Percentiles rank a stretch among this genome's conserved stretches.
phyloP scores from a whole-genome alignment of 2,329 filamentous ascomycete species.

The Fusarium buxicola region DNA sequence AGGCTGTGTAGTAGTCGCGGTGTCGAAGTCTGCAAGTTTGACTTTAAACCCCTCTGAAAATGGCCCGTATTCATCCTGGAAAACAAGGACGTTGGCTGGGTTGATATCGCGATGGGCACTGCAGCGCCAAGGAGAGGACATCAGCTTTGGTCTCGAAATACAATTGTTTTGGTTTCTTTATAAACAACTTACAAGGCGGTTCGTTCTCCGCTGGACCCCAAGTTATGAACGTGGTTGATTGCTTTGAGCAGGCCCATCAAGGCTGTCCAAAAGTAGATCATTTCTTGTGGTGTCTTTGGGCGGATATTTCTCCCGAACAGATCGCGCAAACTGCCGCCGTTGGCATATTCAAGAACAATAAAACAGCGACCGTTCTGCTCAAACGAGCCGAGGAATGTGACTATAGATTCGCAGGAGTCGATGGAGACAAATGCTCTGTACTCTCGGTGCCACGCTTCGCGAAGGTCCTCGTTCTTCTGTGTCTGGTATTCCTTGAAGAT shows the following conservation, averaged over 20 bases:
- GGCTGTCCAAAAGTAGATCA: slow-evolving; percentile 5
- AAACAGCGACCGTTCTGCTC: slow-evolving; percentile 17
- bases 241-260: slow-evolving; percentile 14
- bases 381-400: slow-evolving; percentile 29
- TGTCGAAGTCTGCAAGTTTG: slow-evolving; percentile 33
- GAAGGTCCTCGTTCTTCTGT: background rate
- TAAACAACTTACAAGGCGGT: slow-evolving; percentile 9
- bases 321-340: slow-evolving; percentile 5
- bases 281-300: background rate
- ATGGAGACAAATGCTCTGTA: slow-evolving; percentile 10
- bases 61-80: background rate
- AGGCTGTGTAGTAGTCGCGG: background rate
- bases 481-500: slow-evolving; percentile 28
- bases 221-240: slow-evolving; percentile 14
- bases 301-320: slow-evolving; percentile 2
- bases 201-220: background rate
- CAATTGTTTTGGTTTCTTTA: background rate
- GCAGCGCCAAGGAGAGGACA: background rate
- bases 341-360: slow-evolving; percentile 22
- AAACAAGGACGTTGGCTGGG: slow-evolving; percentile 27
- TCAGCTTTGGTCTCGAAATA: no score
- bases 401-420: slow-evolving; percentile 8
- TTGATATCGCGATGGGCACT: slow-evolving; percentile 36
- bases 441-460: slow-evolving; percentile 16
- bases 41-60: slow-evolving; percentile 3